phyloP scores from a whole-genome alignment of 305 asterid genomes.

The Salvia sclarea region DNA sequence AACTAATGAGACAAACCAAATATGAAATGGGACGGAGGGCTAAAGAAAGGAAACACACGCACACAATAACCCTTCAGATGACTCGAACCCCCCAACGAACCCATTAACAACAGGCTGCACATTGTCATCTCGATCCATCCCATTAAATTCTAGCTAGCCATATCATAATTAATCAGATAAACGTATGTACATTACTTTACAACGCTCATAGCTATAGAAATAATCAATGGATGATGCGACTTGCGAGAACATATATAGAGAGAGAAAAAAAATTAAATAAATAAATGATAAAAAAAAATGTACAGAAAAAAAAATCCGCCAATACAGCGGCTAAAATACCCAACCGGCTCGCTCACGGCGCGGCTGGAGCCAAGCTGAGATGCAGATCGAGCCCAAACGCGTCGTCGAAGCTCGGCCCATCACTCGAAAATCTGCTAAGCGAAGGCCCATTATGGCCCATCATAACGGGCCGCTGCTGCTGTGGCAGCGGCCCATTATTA shows the following conservation, averaged over 20 bases:
- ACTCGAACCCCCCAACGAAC: too few relatives aligned
- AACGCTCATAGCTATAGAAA: conserved; percentile 20
- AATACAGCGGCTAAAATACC: too few relatives aligned
- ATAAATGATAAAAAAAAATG: conserved; percentile 52
- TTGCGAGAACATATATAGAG: conserved; percentile 12
- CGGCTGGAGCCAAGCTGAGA: conserved; percentile 80
- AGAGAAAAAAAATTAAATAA: conserved; percentile 46
- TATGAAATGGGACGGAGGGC: too few relatives aligned
- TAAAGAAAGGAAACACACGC: too few relatives aligned
- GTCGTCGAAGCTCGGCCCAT: conserved; percentile 60
- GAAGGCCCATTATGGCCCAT: conserved; percentile 68
- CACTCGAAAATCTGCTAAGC: conserved; percentile 61
- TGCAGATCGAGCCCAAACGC: conserved; percentile 75
- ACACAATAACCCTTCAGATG: too few relatives aligned
- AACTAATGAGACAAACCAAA: too few relatives aligned
- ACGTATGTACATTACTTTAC: conserved; percentile 27
- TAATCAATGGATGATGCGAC: conserved; percentile 21
- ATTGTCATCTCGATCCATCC: too few relatives aligned
- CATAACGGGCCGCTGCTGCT: conserved; percentile 48
- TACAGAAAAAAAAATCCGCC: too few relatives aligned
- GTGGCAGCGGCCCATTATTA: conserved; percentile 52
- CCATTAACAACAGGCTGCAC: too few relatives aligned
- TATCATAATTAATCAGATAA: background rate
- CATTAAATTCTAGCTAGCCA: background rate
- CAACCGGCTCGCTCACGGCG: too few relatives aligned